phyloP scores from a whole-genome alignment of 768 basidiomycete genomes.

The Podaxis pistillaris region DNA sequence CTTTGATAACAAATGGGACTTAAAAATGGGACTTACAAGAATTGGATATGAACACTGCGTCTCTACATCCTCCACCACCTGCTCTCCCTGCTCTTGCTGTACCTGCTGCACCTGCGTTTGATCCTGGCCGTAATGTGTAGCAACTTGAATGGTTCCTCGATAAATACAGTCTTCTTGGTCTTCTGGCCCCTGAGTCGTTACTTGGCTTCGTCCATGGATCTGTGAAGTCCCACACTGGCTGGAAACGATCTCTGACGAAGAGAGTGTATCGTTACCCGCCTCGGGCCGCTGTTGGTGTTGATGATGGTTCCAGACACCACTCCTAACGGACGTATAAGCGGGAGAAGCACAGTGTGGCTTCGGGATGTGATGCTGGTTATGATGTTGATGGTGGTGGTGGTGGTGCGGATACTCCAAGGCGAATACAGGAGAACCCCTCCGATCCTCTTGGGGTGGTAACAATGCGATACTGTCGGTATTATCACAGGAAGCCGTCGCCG shows the following conservation, averaged over 20 bases:
- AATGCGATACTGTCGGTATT: neutral
- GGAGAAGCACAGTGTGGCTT: neutral
- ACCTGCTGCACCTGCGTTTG: neutral
- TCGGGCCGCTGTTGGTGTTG: slow-evolving; percentile 34
- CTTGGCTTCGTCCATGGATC: neutral
- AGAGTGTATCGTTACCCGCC: slow-evolving; percentile 74
- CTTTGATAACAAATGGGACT: too few relatives aligned
- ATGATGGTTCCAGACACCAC: neutral
- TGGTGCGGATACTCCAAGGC: neutral
- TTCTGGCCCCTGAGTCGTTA: neutral
- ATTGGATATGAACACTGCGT: too few relatives aligned
- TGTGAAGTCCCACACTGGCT: too few relatives aligned
- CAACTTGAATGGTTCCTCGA: neutral
- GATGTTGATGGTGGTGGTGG: neutral
- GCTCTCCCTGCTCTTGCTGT: neutral
- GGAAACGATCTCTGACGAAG: neutral
- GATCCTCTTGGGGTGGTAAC: neutral
- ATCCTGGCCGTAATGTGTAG: neutral
- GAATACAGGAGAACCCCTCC: neutral
- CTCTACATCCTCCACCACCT: neutral
- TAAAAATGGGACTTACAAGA: too few relatives aligned
- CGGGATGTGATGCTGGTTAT: neutral
- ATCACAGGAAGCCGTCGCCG: neutral
- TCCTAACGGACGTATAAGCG: neutral
- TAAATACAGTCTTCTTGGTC: neutral